Percentiles rank a stretch among this genome's conserved stretches.
Conservation (phyloP, 345 rosid genomes). For the Mercurialis annua region DNA sequence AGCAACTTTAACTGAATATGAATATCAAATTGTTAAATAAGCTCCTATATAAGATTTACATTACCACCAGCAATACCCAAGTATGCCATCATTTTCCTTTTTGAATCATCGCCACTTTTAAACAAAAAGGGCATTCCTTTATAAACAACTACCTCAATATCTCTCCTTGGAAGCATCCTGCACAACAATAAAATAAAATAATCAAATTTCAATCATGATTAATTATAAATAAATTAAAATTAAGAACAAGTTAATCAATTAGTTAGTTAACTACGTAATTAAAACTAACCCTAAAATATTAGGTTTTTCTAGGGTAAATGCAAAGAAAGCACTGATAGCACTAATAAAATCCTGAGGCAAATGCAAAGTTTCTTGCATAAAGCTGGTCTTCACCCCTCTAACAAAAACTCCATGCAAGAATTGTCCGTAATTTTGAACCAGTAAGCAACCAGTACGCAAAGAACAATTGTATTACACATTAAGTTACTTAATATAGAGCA, state of each 20-base stretch:
- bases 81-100: slow-evolving; percentile 53
- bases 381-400: too few relatives aligned
- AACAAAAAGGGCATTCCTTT: slow-evolving; percentile 64
- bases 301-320: slow-evolving; percentile 62
- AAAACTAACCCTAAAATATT: slow-evolving; percentile 45
- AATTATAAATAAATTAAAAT: not conserved
- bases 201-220: not conserved
- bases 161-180: slow-evolving; percentile 71
- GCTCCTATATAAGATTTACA: slow-evolving; percentile 28
- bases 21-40: not conserved
- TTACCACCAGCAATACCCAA: slow-evolving; percentile 25
- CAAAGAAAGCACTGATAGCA: slow-evolving; percentile 56
- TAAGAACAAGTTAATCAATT: not conserved
- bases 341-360: slow-evolving; percentile 52
- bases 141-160: slow-evolving; percentile 56
- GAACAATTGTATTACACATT: too few relatives aligned
- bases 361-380: too few relatives aligned
- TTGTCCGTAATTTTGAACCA: too few relatives aligned
- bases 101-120: slow-evolving; percentile 50
- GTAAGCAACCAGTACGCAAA: too few relatives aligned
- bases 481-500: too few relatives aligned
- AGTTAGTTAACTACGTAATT: too few relatives aligned
- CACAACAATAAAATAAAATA: not conserved
- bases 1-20: too few relatives aligned
- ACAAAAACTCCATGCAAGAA: too few relatives aligned